Conservation (phyloP, 2,329 filamentous ascomycete genomes). For the Colletotrichum sp. region DNA sequence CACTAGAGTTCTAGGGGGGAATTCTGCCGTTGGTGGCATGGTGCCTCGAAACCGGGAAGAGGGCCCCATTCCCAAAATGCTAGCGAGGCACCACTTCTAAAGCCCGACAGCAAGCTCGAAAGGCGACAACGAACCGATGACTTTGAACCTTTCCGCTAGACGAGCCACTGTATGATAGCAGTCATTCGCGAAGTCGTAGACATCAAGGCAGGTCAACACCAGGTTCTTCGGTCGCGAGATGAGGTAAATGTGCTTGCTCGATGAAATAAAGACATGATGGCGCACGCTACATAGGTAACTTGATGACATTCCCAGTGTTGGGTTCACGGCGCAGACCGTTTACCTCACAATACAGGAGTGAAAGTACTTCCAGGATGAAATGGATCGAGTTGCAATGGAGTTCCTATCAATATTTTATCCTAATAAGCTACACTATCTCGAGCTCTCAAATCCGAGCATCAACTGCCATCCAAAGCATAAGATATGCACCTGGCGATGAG, state of each 20-base stretch:
- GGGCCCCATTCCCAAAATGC: accelerated
- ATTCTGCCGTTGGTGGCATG: neutral
- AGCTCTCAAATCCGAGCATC: neutral
- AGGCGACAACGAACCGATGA: neutral
- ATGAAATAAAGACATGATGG: neutral
- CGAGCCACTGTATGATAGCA: neutral
- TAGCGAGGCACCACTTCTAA: neutral
- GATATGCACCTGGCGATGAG: neutral
- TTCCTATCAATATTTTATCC: accelerated
- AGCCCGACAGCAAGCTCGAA: accelerated
- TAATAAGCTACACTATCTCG: accelerated
- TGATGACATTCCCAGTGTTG: accelerated
- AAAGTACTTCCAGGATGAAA: accelerated
- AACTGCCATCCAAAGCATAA: neutral
- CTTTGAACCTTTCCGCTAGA: accelerated
- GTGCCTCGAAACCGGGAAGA: neutral
- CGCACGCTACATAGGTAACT: neutral
- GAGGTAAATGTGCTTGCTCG: neutral
- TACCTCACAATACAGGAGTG: neutral
- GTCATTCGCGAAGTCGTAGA: accelerated
- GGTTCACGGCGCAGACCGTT: neutral
- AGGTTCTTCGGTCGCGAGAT: neutral
- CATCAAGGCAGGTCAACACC: neutral
- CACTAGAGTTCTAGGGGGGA: neutral
- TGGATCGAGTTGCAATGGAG: accelerated